These are phyloP conservation scores for Myriosclerotinia scirpicola DNA, from an alignment of 2,329 filamentous ascomycete genomes.

Conservation along the genomic window DNA sequence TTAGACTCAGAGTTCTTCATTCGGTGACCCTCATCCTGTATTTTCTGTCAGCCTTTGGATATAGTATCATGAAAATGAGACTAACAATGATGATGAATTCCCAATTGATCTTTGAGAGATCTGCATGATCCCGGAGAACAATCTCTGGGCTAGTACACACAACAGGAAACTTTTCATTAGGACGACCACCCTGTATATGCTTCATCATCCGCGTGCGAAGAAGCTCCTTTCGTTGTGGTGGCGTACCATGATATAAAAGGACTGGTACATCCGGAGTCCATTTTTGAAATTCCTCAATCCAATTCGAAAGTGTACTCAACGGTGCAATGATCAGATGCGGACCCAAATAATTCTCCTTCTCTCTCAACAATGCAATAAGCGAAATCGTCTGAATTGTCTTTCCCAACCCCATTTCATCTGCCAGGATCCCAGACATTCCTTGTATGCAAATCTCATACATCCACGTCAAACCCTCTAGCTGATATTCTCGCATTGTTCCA, in stretches of 20 bases:
- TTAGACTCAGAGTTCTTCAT: constrained; percentile 97
- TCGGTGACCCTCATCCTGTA: constrained; percentile 86
- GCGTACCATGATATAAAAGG: constrained; percentile 85
- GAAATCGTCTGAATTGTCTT: constrained; percentile 56
- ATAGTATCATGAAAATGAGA: constrained; percentile 20
- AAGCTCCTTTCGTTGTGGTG: constrained; percentile 73
- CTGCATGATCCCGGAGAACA: constrained; percentile 83
- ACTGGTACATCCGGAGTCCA: constrained; percentile 91
- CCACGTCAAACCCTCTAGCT: constrained; percentile 93
- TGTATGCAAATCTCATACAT: constrained; percentile 65
- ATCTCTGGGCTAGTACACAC: constrained; percentile 97
- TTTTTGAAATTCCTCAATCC: constrained; percentile 88
- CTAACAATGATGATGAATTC: constrained; percentile 92
- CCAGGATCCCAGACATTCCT: constrained; percentile 64
- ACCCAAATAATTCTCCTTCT: constrained; percentile 78
- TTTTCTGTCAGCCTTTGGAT: constrained; percentile 26
- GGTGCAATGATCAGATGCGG: constrained; percentile 91
- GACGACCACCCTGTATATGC: constrained; percentile 61
- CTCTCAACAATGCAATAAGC: constrained; percentile 72
- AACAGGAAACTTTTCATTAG: constrained; percentile 73
- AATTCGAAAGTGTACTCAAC: constrained; percentile 88
- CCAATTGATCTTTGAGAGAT: constrained; percentile 83
- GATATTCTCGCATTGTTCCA: constrained; percentile 90
- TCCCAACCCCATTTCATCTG: constrained; percentile 62
- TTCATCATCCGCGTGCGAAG: constrained; percentile 69